phyloP scores from a whole-genome alignment of 164 flowering plant species.

The Aristolochia californica region DNA sequence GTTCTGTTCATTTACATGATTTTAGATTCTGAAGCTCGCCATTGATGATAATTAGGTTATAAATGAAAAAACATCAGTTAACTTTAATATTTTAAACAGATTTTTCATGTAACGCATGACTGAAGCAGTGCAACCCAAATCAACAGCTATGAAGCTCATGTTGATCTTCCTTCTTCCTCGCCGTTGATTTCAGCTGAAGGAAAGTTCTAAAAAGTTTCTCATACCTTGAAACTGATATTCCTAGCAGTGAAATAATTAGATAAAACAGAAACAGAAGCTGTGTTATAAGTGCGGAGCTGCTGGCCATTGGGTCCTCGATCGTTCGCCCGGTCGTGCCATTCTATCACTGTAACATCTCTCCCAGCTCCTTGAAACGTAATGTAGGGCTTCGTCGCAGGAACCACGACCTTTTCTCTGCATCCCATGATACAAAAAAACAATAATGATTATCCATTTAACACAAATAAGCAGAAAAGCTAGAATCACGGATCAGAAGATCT shows the following conservation, averaged over 20 bases:
- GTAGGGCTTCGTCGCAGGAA: slow-evolving; percentile 72
- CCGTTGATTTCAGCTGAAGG: background rate
- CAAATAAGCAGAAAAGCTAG: no score
- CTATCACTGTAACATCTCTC: slow-evolving; percentile 59
- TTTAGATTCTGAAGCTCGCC: no score
- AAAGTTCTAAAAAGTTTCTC: background rate
- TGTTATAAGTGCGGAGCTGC: slow-evolving; percentile 71
- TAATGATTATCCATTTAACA: no score
- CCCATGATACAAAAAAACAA: no score
- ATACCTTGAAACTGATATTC: slow-evolving; percentile 93
- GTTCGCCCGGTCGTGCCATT: slow-evolving; percentile 86
- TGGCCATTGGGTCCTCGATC: slow-evolving; percentile 75
- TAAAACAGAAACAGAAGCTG: slow-evolving; percentile 80
- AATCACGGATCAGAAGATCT: no score
- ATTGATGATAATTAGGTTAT: no score
- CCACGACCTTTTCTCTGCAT: slow-evolving; percentile 83
- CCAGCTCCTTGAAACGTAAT: slow-evolving; percentile 85
- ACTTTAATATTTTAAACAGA: no score
- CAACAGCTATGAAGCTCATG: no score
- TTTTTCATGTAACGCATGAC: no score
- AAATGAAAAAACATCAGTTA: no score
- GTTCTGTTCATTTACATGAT: slow-evolving; percentile 43
- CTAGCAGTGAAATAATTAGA: slow-evolving; percentile 73
- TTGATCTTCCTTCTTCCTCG: background rate
- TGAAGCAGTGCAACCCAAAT: no score